A percentile compares a stretch with the other conserved stretches of the same genome.
Conservation (phyloP, 2,329 filamentous ascomycete genomes). For the Phyllosticta capitalensis region DNA sequence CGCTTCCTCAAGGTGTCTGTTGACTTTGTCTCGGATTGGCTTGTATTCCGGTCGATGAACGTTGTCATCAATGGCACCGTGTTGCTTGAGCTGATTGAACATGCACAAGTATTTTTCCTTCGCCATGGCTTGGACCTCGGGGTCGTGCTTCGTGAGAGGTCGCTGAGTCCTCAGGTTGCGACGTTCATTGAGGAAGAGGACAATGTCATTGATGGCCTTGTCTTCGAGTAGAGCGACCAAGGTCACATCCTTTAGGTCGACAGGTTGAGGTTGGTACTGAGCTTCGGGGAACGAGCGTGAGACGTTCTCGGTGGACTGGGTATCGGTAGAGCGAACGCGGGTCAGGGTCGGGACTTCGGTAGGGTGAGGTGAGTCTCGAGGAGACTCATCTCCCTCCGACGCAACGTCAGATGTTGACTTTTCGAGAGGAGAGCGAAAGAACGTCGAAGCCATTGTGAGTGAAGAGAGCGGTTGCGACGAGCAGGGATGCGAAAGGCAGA, state of each 20-base stretch:
- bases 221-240: constrained; percentile 39
- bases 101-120: constrained; percentile 30
- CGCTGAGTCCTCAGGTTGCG: constrained; percentile 4
- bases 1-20: not conserved
- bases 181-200: constrained; percentile 26
- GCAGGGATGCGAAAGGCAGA: not conserved
- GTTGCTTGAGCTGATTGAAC: constrained; percentile 13
- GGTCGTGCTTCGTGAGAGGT: constrained; percentile 19
- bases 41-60: constrained; percentile 3
- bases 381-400: not conserved
- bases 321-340: constrained; percentile 1
- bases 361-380: not conserved
- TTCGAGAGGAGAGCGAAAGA: constrained; percentile 7
- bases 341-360: constrained; percentile 1
- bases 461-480: not conserved
- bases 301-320: constrained; percentile 5
- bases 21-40: constrained; percentile 4
- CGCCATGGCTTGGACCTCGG: constrained; percentile 29
- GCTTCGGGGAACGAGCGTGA: constrained; percentile 4
- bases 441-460: constrained; percentile 5
- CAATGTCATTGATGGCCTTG: constrained; percentile 30
- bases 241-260: constrained; percentile 25
- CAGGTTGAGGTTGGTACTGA: not conserved
- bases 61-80: not conserved
- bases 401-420: not conserved